Percentiles rank a stretch among this genome's conserved stretches.
phyloP scores from a whole-genome alignment of 495 filamentous ascomycete genomes.

The Xylaria scruposa region DNA sequence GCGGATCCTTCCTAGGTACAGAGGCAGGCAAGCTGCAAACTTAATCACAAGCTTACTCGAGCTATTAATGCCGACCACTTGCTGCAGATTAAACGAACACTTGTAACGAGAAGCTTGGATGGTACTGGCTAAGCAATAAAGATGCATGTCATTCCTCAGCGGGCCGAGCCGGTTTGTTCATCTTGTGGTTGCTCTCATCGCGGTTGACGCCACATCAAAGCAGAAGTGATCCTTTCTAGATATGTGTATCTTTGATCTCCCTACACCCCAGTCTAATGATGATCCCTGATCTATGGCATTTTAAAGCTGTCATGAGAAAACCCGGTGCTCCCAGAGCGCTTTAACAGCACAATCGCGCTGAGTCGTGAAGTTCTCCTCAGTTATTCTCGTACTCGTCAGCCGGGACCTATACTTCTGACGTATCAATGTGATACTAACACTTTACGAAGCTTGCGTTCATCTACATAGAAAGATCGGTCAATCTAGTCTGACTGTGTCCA shows the following conservation, averaged over 20 bases:
- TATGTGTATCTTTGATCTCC: neutral
- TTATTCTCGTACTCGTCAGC: neutral
- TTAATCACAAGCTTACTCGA: neutral
- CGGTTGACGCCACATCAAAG: neutral
- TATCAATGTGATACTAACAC: neutral
- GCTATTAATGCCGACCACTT: neutral
- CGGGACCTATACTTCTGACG: neutral
- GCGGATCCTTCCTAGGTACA: neutral
- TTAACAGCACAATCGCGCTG: neutral
- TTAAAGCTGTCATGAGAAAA: neutral
- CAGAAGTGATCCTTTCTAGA: neutral
- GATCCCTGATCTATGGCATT: neutral
- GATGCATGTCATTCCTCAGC: conserved; percentile 22
- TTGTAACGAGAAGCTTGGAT: neutral
- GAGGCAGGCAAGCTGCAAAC: neutral
- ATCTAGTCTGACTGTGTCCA: neutral
- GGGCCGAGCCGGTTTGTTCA: conserved; percentile 15
- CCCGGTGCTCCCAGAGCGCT: neutral
- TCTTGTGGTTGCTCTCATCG: no score
- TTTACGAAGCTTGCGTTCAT: conserved; percentile 13
- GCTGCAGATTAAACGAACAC: conserved; percentile 12
- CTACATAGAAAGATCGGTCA: conserved; percentile 19
- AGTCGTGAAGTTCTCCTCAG: neutral
- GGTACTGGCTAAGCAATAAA: neutral
- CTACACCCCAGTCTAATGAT: neutral